Evolutionary conservation across 192 early-diverging fungal species (phyloP).

Genomic region (Chytriomyces confervae): DNA sequence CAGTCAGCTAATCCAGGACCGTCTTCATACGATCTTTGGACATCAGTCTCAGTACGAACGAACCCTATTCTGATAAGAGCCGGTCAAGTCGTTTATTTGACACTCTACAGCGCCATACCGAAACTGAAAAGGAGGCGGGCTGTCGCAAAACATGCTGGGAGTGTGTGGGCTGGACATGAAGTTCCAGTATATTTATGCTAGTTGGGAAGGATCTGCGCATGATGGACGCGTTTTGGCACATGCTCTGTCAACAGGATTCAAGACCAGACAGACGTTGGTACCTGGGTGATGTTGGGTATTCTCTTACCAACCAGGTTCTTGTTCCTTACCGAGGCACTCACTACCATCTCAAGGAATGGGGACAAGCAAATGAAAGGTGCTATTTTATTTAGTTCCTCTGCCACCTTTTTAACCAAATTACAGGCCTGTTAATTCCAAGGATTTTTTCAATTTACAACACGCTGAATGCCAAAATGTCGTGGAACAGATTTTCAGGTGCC

Average conservation of each 20-base stretch:
- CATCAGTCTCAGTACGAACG: no score
- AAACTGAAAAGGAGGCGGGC: conserved; percentile 13
- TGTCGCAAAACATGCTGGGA: conserved; percentile 31
- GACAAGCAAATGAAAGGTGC: neutral
- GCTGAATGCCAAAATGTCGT: conserved; percentile 1
- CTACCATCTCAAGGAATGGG: conserved; percentile 34
- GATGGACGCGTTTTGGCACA: conserved; percentile 20
- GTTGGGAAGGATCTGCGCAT: conserved; percentile 37
- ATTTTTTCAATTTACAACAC: conserved; percentile 6
- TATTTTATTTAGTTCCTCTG: neutral
- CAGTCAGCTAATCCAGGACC: no score
- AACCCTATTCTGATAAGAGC: no score
- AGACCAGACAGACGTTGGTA: conserved; percentile 20
- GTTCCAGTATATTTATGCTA: conserved; percentile 14
- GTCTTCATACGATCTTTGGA: no score
- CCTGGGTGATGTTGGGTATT: conserved; percentile 23
- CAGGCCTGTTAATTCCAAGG: neutral
- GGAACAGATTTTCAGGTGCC: conserved; percentile 12
- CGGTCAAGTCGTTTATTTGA: no score
- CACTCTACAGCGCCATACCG: neutral
- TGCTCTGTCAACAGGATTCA: conserved; percentile 12
- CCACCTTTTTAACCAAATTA: no score
- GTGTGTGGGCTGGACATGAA: conserved; percentile 10
- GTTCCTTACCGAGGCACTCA: conserved; percentile 28
- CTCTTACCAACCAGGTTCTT: conserved; percentile 5